Conservation (phyloP, 495 filamentous ascomycete species). For the Penicillium angulare region DNA sequence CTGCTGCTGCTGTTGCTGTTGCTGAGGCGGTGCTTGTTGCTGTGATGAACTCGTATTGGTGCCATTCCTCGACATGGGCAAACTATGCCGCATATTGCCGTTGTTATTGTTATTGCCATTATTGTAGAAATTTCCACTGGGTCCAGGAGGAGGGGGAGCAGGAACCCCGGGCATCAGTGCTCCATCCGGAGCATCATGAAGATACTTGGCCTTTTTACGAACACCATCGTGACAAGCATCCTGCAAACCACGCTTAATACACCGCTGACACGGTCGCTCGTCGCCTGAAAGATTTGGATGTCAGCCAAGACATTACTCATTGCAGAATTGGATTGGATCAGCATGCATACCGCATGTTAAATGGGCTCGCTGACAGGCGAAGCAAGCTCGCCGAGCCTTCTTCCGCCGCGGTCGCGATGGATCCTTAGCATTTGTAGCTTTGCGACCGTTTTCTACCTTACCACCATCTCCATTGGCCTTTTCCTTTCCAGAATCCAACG, state of each 20-base stretch:
- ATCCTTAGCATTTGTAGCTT: constrained; percentile 71
- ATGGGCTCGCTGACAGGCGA: constrained; percentile 95
- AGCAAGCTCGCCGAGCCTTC: constrained; percentile 93
- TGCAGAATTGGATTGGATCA: neutral
- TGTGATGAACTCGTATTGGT: constrained; percentile 20
- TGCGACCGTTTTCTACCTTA: constrained; percentile 53
- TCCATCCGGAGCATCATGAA: constrained; percentile 90
- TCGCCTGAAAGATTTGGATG: constrained; percentile 52
- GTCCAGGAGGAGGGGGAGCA: too few relatives aligned
- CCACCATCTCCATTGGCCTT: constrained; percentile 59
- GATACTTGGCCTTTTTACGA: constrained; percentile 95
- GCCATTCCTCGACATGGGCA: constrained; percentile 35
- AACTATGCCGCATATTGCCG: constrained; percentile 20
- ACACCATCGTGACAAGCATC: constrained; percentile 93
- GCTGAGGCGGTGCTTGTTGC: constrained; percentile 29
- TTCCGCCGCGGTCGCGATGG: constrained; percentile 84
- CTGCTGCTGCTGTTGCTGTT: constrained; percentile 30
- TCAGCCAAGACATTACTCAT: constrained; percentile 13
- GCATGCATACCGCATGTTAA: constrained; percentile 88
- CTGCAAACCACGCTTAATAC: constrained; percentile 87
- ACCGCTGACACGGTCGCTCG: constrained; percentile 89
- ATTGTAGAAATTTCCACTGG: constrained; percentile 47
- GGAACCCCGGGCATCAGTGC: constrained; percentile 61
- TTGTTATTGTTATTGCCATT: constrained; percentile 27
- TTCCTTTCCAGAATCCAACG: constrained; percentile 41